Evolutionary conservation across 169 alveolate genomes (phyloP), one percentile per base, ranked within the genome.

Genomic region (Plasmodium billcollinsi): DNA sequence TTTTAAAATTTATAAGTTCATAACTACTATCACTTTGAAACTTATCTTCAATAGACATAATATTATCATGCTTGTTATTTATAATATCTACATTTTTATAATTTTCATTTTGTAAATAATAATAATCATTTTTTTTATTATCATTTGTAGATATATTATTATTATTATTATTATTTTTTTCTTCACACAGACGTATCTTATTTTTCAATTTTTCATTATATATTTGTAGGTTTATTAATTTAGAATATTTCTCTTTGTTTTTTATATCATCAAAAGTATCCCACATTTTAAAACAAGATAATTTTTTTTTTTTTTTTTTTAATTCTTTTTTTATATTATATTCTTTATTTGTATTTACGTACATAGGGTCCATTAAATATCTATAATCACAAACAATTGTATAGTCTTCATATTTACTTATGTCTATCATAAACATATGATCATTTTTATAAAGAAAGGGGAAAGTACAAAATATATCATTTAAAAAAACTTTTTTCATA

Each of bases 331-430:
- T 33, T 24, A 4, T 72, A 7, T 72, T 50, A 52, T 49, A 18
- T 8, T 26, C 56, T 33, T 33, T 6, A 4, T 33, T 33, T 33
- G 9, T 33, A 33, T 33, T 33, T 33, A 65, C 24, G 6, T 9
- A 24, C n/a, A 12, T 24, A 2, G 90, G 70, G 12, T 62, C 18
- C 24, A 45, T 47, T 5, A 33, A 43, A 80, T 67, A 80, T 71
- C 62, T 66, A 62, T 58, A 80, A 72, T 80, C 80, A 67, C 70
- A 20, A 47, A 80, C 80, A n/a, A 80, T 80, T 8, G 78, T 61
- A 24, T 9, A 15, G 11, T 71, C 21, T 26, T 70, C 75, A 80
- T 80, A 80, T 18, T 80, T n/a, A n/a, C 15, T 29, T 49, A 80
- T 50, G 15, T 80, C 90, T 26, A 80, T 70, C 6, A 62, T 26